These are phyloP conservation scores for Arthrobotrys sinensis DNA, from an alignment of 2,329 filamentous ascomycete genomes.

Conservation along the genomic window DNA sequence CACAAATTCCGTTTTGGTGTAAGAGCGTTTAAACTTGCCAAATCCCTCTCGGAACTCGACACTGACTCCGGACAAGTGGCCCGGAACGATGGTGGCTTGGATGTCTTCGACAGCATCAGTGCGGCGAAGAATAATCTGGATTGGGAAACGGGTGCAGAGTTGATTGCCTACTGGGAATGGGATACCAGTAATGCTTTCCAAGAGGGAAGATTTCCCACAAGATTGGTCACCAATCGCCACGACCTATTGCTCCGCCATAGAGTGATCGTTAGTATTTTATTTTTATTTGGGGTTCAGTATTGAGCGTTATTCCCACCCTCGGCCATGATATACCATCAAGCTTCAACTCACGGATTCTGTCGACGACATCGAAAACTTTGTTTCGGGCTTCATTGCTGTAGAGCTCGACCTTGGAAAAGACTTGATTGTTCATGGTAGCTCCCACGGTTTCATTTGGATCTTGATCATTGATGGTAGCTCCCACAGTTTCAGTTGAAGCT, in stretches of 20 bases:
- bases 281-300: neutral
- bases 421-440: no score
- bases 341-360: conserved; percentile 62
- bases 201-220: conserved; percentile 63
- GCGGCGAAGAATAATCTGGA: conserved; percentile 63
- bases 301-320: conserved; percentile 48
- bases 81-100: conserved; percentile 57
- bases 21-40: no score
- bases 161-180: conserved; percentile 61
- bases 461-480: no score
- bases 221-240: conserved; percentile 64
- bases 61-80: conserved; percentile 2
- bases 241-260: conserved; percentile 47
- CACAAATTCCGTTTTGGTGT: no score
- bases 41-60: no score
- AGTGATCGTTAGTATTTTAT: neutral
- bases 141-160: conserved; percentile 63
- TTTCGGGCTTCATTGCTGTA: neutral
- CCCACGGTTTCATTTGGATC: no score
- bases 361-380: conserved; percentile 40
- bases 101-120: conserved; percentile 1
- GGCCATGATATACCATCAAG: conserved; percentile 62
- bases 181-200: conserved; percentile 62
- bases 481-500: no score
- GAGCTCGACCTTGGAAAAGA: neutral